Evolutionary conservation across 108 stramenopile species (phyloP), one percentile per base, ranked within the genome.

Genomic region (Conticribra guillardii): DNA sequence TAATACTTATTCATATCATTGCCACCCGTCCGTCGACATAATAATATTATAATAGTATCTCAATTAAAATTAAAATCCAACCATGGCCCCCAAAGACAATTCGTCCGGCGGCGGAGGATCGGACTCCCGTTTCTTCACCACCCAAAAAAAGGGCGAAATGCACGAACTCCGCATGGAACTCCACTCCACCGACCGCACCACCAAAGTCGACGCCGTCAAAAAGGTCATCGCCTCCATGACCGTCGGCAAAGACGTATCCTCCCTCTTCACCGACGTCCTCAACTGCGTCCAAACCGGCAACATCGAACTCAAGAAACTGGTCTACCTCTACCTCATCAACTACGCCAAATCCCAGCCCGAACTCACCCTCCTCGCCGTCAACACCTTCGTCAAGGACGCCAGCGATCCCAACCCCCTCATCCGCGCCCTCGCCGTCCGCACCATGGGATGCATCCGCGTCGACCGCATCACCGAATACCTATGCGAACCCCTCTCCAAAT

Each of bases 261-360:
- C 81, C 81, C 93, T 99, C 22, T 98, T 99, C 76, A 96, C 98
- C 0, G 98, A 99, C 79, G 97, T 99, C 0, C 71, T 99, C 17
- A 99, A 99, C 72, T 99, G 99, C 85, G 98, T 97, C 48, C 98
- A 99, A 60, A 99, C 98, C n/a, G 97, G 95, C 59, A 99, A 99
- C 81, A 96, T 99, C 57, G 99, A 99, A 71, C 82, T 98, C 69
- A 99, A 99, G 71, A 98, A 98, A 67, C 80, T 99, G 37, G 99
- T 99, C 14, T 99, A 99, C 80, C 78, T 99, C 41, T 99, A 99
- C 74, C 81, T 99, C 44, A 99, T 99, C 79, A 99, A 99, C 87
- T 99, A 99, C 73, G 97, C 99, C 89, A 99, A 99, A 87, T 92
- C 89, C 23, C 96, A 99, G 65, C 99, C 99, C 18, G 99, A 99